phyloP scores from a whole-genome alignment of 2,329 filamentous ascomycete species.

The Penicillium sp. region DNA sequence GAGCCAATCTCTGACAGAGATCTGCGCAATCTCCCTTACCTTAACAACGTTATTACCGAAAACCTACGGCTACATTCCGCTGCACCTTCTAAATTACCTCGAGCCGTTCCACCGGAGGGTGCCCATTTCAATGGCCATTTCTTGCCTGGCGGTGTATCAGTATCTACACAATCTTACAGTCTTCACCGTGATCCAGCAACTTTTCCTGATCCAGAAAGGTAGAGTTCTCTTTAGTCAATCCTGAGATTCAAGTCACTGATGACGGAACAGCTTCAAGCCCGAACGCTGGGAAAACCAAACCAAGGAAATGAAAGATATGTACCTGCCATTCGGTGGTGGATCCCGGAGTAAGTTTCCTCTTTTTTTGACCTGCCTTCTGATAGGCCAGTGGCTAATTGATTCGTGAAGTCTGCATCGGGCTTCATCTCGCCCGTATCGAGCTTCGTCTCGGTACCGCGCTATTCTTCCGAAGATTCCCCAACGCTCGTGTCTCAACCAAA shows the following conservation, averaged over 20 bases:
- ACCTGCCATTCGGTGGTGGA: slow-evolving; percentile 71
- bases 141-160: slow-evolving; percentile 57
- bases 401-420: slow-evolving; percentile 63
- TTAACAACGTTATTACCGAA: slow-evolving; percentile 37
- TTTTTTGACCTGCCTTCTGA: no score
- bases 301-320: slow-evolving; percentile 57
- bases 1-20: slow-evolving; percentile 34
- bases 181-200: slow-evolving; percentile 58
- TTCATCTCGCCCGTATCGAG: slow-evolving; percentile 67
- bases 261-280: slow-evolving; percentile 24
- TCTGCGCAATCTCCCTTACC: slow-evolving; percentile 48
- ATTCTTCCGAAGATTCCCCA: slow-evolving; percentile 52
- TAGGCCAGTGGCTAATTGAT: not conserved
- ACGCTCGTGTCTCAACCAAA: slow-evolving; percentile 21
- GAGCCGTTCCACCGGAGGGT: slow-evolving; percentile 44
- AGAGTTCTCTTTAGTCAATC: slow-evolving; percentile 36
- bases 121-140: slow-evolving; percentile 46
- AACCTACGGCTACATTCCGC: slow-evolving; percentile 46
- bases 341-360: slow-evolving; percentile 53
- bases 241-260: not conserved
- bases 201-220: slow-evolving; percentile 56
- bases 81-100: slow-evolving; percentile 38
- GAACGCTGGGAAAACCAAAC: slow-evolving; percentile 31
- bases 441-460: slow-evolving; percentile 56
- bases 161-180: slow-evolving; percentile 59